Percentiles rank a stretch among this genome's conserved stretches.
These are phyloP conservation scores for Pseudogymnoascus sp. DNA, from an alignment of 2,329 filamentous ascomycete species.

Conservation along the genomic window DNA sequence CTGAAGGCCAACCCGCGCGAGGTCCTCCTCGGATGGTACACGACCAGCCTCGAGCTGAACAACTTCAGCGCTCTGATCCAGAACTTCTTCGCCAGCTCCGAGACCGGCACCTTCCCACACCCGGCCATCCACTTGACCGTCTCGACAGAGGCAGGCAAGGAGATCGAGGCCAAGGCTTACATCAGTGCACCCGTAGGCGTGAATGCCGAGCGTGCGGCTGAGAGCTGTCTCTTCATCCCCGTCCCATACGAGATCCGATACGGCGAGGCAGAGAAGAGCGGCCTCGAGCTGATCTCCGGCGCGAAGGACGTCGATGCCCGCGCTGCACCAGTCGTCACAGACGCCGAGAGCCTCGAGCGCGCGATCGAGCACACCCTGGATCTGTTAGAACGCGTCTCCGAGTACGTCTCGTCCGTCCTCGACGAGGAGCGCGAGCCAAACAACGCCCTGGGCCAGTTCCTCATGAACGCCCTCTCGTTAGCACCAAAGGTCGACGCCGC, in stretches of 20 bases:
- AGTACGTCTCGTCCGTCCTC: constrained; percentile 87
- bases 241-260: constrained; percentile 93
- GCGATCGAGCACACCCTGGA: constrained; percentile 80
- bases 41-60: constrained; percentile 92
- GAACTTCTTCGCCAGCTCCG: constrained; percentile 97
- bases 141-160: constrained; percentile 77
- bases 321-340: constrained; percentile 65
- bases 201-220: constrained; percentile 86
- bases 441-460: constrained; percentile 85
- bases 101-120: constrained; percentile 93
- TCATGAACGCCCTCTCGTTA: constrained; percentile 87
- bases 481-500: constrained; percentile 88
- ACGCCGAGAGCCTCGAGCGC: constrained; percentile 82
- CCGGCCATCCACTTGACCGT: constrained; percentile 97
- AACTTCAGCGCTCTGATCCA: constrained; percentile 97
- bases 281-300: constrained; percentile 73
- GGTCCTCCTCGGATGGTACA: constrained; percentile 95
- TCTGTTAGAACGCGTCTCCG: constrained; percentile 83
- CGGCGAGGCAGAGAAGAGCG: constrained; percentile 67
- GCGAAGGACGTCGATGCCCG: constrained; percentile 75
- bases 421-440: constrained; percentile 89
- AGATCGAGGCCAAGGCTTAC: constrained; percentile 87
- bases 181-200: constrained; percentile 93
- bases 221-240: constrained; percentile 95
- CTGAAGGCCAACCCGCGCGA: constrained; percentile 92